Evolutionary conservation across 306 rosid species (phyloP), one percentile per base, ranked within the genome.

Genomic region (Lathyrus sativus): DNA sequence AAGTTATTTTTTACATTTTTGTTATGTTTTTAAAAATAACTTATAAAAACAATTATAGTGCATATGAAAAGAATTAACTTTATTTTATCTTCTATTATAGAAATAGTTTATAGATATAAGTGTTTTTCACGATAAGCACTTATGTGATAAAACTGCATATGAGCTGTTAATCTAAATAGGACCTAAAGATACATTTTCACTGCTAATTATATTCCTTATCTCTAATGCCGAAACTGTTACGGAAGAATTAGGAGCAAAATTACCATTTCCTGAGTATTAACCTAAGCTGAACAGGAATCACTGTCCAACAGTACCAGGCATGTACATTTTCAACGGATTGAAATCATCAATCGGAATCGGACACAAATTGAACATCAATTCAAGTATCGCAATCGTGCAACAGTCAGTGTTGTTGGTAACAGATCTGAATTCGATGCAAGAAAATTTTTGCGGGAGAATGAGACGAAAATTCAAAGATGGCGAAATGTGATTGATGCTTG

Each of bases 181-280:
- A 1, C 9, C 39, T 35, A 7, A 1, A 1, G 39, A 35, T 11
- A 10, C 59, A 28, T 19, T 56, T 69, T 31, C 17, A 33, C 59
- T 17, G 12, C 6, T 43, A 43, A 33, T 62, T 44, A 6, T 26
- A 62, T 14, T 11, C 29, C 3, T 43, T 9, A 48, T 1, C 2
- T 13, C 9, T 3, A 18, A 43, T 11, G 4, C 17, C 3, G n/a
- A 46, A 62, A 19, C 75, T 29, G 24, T 2, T n/a, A 14, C 13
- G 12, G 11, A 53, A 62, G 28, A 45, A 54, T 37, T 45, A 28
- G 2, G 56, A 72, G 54, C 19, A 11, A 26, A 44, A 33, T 61
- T 76, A 81, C 85, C 85, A 81, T 81, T 49, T 81, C 24, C 58
- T 46, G 62, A 71, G 55, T 8, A 29, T 29, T 57, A 50, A 58